Conservation (phyloP, 805 yeast species). For the Ogataea polymorpha region DNA sequence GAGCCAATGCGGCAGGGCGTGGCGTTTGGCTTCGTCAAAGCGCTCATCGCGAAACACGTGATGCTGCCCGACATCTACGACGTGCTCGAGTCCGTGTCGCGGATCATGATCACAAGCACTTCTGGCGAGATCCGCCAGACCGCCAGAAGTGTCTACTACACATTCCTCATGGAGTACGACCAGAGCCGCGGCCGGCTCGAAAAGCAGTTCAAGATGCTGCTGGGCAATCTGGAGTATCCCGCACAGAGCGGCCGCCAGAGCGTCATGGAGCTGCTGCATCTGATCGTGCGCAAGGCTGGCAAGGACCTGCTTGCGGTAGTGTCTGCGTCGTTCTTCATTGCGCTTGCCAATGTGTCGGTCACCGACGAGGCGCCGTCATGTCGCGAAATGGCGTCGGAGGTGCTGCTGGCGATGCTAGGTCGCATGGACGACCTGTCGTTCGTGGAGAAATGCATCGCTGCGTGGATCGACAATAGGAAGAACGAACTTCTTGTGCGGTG, state of each 20-base stretch:
- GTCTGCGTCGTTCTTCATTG: constrained; percentile 77
- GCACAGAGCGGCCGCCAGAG: constrained; percentile 85
- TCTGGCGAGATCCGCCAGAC: constrained; percentile 77
- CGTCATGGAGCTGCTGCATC: constrained; percentile 80
- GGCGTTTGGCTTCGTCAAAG: constrained; percentile 78
- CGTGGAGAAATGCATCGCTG: constrained; percentile 41
- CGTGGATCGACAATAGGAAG: constrained; percentile 62
- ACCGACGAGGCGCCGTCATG: constrained; percentile 78
- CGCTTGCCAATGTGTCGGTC: constrained; percentile 70
- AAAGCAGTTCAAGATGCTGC: constrained; percentile 76
- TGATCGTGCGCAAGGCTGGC: constrained; percentile 65
- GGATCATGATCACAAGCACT: constrained; percentile 87
- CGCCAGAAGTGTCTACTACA: constrained; percentile 78
- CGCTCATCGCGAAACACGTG: constrained; percentile 70
- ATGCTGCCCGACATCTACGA: constrained; percentile 89
- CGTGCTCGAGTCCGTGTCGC: constrained; percentile 73
- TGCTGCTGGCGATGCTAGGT: constrained; percentile 53
- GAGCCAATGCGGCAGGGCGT: constrained; percentile 87
- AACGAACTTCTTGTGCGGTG: constrained; percentile 59
- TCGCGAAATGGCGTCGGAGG: constrained; percentile 74
- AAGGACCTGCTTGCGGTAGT: constrained; percentile 55
- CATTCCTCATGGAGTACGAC: constrained; percentile 89
- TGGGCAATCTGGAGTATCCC: constrained; percentile 78
- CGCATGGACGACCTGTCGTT: constrained; percentile 37
- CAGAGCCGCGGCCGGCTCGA: constrained; percentile 85